Conservation (phyloP, 2,329 filamentous ascomycete species). For the Colletotrichum viniferum region DNA sequence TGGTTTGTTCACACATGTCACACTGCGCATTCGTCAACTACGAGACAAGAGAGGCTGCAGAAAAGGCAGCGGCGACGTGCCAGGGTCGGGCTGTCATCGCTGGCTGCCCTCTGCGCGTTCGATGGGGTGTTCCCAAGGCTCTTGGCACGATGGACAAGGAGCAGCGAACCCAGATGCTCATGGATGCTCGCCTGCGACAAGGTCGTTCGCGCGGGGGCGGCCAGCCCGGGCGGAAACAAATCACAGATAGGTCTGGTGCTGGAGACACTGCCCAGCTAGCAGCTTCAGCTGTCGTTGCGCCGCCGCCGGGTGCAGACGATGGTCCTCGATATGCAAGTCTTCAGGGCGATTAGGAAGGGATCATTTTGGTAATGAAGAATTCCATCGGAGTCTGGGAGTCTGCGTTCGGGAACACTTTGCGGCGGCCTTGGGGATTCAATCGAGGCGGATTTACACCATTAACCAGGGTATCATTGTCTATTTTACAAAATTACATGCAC, state of each 20-base stretch:
- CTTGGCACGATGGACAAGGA: conserved; percentile 92
- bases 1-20: conserved; percentile 95
- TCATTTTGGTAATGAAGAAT: neutral
- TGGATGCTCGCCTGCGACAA: conserved; percentile 65
- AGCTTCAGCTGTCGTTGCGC: conserved; percentile 66
- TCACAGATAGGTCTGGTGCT: neutral
- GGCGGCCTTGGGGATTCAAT: neutral
- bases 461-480: conserved; percentile 20
- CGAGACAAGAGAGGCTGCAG: conserved; percentile 80
- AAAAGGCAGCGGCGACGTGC: conserved; percentile 82
- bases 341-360: conserved; percentile 69
- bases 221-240: conserved; percentile 17
- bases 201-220: conserved; percentile 28
- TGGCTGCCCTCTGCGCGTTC: conserved; percentile 86
- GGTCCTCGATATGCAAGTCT: conserved; percentile 82
- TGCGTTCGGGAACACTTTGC: neutral
- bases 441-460: neutral
- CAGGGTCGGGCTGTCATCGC: conserved; percentile 89
- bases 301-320: conserved; percentile 74
- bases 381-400: conserved; percentile 6
- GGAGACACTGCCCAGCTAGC: neutral
- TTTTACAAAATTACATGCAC: conserved; percentile 7
- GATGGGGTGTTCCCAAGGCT: conserved; percentile 92
- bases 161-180: conserved; percentile 78
- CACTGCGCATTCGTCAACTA: conserved; percentile 98